Conservation (phyloP, 805 yeast species). For the Saccharomycopsis fodiens region DNA sequence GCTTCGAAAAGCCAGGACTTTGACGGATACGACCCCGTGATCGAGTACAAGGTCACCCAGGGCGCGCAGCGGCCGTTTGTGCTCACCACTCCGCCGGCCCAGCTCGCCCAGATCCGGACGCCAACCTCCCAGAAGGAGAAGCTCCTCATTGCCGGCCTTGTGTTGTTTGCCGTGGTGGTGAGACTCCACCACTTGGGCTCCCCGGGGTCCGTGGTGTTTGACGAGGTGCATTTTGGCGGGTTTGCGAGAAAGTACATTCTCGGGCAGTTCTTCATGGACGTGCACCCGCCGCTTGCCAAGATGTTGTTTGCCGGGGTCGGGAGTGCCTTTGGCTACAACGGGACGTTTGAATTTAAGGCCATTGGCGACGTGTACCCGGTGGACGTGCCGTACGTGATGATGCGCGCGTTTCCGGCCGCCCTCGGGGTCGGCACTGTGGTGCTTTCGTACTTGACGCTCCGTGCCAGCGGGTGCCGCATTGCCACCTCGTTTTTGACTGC, state of each 20-base stretch:
- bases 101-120: conserved; percentile 35
- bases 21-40: conserved; percentile 28
- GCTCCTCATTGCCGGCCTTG: conserved; percentile 34
- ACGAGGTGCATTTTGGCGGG: conserved; percentile 89
- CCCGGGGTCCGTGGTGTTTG: conserved; percentile 84
- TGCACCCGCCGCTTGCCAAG: conserved; percentile 75
- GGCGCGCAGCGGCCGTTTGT: conserved; percentile 52
- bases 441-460: conserved; percentile 58
- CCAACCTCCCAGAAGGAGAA: conserved; percentile 34
- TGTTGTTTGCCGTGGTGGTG: conserved; percentile 45
- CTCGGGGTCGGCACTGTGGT: conserved; percentile 64
- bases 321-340: conserved; percentile 59
- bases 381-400: conserved; percentile 50
- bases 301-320: conserved; percentile 70
- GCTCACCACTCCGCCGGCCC: conserved; percentile 41
- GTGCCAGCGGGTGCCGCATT: conserved; percentile 65
- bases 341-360: conserved; percentile 56
- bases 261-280: conserved; percentile 63
- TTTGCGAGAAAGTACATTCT: conserved; percentile 76
- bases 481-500: conserved; percentile 52
- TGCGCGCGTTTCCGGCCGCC: conserved; percentile 65
- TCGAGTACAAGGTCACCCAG: conserved; percentile 39
- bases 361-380: conserved; percentile 61
- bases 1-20: not conserved
- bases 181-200: conserved; percentile 53